Percentiles rank a stretch among this genome's conserved stretches.
phyloP scores from a whole-genome alignment of 208 protist species.

The Spongospora subterranea region DNA sequence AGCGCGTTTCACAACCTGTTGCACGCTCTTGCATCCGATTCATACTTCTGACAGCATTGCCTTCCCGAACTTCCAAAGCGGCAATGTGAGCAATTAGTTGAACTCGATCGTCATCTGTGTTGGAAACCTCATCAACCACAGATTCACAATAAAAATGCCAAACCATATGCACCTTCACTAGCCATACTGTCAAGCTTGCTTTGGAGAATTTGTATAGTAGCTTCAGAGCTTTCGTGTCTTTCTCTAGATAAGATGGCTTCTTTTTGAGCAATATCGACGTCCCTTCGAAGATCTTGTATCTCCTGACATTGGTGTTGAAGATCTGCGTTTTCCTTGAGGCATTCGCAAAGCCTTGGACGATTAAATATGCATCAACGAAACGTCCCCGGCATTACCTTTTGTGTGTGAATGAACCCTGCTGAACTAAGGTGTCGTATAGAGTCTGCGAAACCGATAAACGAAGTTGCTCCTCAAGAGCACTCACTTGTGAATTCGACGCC shows the following conservation, averaged over 20 bases:
- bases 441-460: not conserved
- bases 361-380: not conserved
- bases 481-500: not conserved
- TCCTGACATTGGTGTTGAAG: not conserved
- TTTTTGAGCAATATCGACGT: not conserved
- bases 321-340: not conserved
- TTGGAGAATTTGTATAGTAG: not conserved
- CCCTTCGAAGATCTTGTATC: not conserved
- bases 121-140: not conserved
- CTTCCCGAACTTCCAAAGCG: slow-evolving; percentile 27
- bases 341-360: slow-evolving; percentile 5
- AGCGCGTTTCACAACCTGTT: not conserved
- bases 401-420: not conserved
- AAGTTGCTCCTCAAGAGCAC: not conserved
- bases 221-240: not conserved
- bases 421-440: not conserved
- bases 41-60: not conserved
- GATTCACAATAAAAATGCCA: not conserved
- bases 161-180: not conserved
- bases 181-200: slow-evolving; percentile 18
- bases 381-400: not conserved
- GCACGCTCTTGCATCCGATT: not conserved
- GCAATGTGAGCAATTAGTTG: slow-evolving; percentile 6
- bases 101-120: slow-evolving; percentile 20
- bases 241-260: not conserved